Evolutionary conservation across 1,139 yeast genomes (phyloP).

Genomic region (Suhomyces taliae): DNA sequence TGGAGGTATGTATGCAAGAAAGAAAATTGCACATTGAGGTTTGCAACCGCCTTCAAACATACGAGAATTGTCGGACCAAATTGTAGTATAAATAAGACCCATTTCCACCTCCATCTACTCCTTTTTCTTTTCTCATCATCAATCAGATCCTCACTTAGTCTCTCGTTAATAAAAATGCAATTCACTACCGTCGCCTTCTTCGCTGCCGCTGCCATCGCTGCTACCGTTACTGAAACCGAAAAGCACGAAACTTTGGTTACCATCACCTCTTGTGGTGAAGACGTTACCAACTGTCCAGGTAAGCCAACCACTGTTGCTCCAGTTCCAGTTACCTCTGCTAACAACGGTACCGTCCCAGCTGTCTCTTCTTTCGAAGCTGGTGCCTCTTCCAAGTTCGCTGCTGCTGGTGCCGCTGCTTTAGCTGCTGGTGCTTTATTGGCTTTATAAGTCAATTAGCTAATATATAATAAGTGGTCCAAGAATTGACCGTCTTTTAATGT

Average conservation of each 20-base stretch:
- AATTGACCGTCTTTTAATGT: background rate
- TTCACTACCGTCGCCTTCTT: constrained; percentile 26
- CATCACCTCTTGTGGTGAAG: constrained; percentile 27
- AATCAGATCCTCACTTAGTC: constrained; percentile 24
- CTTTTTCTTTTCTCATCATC: constrained; percentile 14
- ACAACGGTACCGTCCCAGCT: constrained; percentile 18
- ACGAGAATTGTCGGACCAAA: no score
- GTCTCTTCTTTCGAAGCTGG: constrained; percentile 26
- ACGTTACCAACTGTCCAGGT: constrained; percentile 29
- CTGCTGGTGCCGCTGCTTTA: constrained; percentile 29
- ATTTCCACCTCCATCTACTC: constrained; percentile 2
- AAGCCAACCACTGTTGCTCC: constrained; percentile 26
- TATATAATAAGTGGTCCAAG: background rate
- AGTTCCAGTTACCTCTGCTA: constrained; percentile 11
- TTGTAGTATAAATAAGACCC: constrained; percentile 5
- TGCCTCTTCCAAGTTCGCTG: constrained; percentile 24
- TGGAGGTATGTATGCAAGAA: background rate
- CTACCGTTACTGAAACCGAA: constrained; percentile 21
- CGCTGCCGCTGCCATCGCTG: constrained; percentile 25
- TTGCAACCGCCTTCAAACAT: background rate
- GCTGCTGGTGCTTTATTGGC: constrained; percentile 38
- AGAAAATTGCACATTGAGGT: background rate
- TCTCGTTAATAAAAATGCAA: constrained; percentile 27
- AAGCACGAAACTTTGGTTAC: constrained; percentile 23
- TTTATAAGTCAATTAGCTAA: constrained; percentile 22